Conservation (phyloP, 2,329 filamentous ascomycete genomes). For the Fusarium coffeatum region DNA sequence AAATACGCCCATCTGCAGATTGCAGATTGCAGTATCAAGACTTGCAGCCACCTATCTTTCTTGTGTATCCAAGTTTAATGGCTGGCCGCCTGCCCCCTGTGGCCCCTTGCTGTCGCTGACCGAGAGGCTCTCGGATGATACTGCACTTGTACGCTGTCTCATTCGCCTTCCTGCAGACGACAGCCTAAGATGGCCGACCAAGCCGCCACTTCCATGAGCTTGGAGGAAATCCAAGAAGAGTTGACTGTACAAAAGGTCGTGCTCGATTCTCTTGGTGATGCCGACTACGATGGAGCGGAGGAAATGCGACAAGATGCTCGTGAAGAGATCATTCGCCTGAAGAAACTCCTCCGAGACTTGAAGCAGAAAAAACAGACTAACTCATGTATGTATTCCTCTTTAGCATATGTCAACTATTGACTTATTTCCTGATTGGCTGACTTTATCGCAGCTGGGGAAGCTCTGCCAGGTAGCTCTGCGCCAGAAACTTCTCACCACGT, state of each 20-base stretch:
- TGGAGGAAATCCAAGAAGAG: constrained; percentile 54
- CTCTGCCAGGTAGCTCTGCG: not conserved
- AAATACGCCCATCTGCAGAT: not conserved
- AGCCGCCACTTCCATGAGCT: constrained; percentile 28
- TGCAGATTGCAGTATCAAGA: constrained; percentile 1
- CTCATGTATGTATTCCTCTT: constrained; percentile 11
- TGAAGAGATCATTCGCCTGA: constrained; percentile 49
- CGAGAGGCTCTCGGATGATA: constrained; percentile 27
- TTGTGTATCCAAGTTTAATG: constrained; percentile 22
- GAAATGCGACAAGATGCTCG: constrained; percentile 45
- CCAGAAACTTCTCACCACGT: not conserved
- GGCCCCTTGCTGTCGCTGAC: constrained; percentile 27
- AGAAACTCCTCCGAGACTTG: constrained; percentile 44
- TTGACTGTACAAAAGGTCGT: constrained; percentile 58
- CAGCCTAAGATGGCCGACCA: constrained; percentile 29
- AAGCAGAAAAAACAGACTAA: constrained; percentile 16
- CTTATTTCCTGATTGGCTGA: not conserved
- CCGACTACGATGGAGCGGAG: constrained; percentile 47
- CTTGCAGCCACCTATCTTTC: constrained; percentile 10
- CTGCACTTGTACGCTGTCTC: constrained; percentile 32
- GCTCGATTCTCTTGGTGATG: constrained; percentile 54
- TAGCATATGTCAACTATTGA: not conserved
- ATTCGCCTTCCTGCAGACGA: constrained; percentile 20
- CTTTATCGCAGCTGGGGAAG: constrained; percentile 4
- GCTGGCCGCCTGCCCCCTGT: constrained; percentile 23